These are phyloP conservation scores for Puccinia polysora DNA, from an alignment of 1,284 basidiomycete genomes.

Conservation along the genomic window DNA sequence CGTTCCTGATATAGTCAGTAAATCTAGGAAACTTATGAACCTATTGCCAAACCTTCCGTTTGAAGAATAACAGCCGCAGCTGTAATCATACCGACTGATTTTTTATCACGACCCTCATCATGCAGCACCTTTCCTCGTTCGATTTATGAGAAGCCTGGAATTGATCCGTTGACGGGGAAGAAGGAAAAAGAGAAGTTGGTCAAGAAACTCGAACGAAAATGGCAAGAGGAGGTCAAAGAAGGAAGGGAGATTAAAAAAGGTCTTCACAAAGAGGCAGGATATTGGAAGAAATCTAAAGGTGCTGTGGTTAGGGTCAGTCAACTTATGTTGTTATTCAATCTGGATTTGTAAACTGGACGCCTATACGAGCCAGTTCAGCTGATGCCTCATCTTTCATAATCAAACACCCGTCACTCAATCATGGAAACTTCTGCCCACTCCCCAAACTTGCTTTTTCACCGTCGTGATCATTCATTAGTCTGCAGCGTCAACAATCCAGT, in stretches of 20 bases:
- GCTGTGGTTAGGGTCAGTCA: constrained; percentile 3
- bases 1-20: constrained; percentile 25
- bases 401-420: background rate
- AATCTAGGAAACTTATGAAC: background rate
- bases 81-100: background rate
- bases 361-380: background rate
- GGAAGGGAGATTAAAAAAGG: constrained; percentile 27
- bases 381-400: background rate
- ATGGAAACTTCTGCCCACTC: background rate
- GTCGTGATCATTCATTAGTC: background rate
- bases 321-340: background rate
- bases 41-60: too few relatives aligned
- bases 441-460: background rate
- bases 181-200: constrained; percentile 22
- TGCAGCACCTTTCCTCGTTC: constrained; percentile 35
- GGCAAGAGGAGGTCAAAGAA: constrained; percentile 39
- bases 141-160: constrained; percentile 18
- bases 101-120: background rate
- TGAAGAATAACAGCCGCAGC: background rate
- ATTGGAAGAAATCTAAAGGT: constrained; percentile 27
- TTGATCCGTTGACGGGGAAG: constrained; percentile 26
- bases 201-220: constrained; percentile 34
- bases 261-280: constrained; percentile 8
- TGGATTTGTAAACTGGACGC: background rate
- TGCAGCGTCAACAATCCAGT: constrained; percentile 21